Conservation (phyloP, 2,329 filamentous ascomycete genomes). For the Neopestalotiopsis sp. region DNA sequence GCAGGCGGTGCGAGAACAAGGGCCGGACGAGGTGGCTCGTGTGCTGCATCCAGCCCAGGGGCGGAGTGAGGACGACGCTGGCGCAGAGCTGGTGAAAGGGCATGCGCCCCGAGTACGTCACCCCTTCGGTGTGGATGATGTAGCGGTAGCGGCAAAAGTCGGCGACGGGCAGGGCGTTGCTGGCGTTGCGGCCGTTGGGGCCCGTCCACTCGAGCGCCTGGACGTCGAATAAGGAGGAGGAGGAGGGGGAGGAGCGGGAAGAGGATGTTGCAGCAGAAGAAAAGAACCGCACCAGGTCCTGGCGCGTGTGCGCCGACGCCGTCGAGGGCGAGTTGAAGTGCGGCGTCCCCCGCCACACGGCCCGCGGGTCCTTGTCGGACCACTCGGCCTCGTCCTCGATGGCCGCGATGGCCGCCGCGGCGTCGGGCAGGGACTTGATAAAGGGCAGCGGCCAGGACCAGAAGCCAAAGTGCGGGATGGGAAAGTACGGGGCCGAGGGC, state of each 20-base stretch:
- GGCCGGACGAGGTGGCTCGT: slow-evolving; percentile 52
- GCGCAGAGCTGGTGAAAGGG: slow-evolving; percentile 56
- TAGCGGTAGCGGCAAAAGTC: slow-evolving; percentile 58
- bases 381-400: slow-evolving; percentile 40
- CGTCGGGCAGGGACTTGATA: slow-evolving; percentile 49
- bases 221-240: slow-evolving; percentile 51
- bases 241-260: too few species aligned
- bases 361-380: slow-evolving; percentile 44
- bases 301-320: slow-evolving; percentile 44
- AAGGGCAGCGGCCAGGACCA: slow-evolving; percentile 59
- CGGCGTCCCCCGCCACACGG: slow-evolving; percentile 56
- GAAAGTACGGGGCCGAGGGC: slow-evolving; percentile 43
- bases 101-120: slow-evolving; percentile 58
- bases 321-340: slow-evolving; percentile 53
- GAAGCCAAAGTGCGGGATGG: slow-evolving; percentile 62
- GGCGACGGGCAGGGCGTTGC: slow-evolving; percentile 52
- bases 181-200: slow-evolving; percentile 36
- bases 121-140: slow-evolving; percentile 57
- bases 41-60: slow-evolving; percentile 54
- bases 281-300: slow-evolving; percentile 40
- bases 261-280: too few species aligned
- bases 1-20: slow-evolving; percentile 43
- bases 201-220: slow-evolving; percentile 43
- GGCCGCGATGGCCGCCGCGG: slow-evolving; percentile 39
- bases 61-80: slow-evolving; percentile 52